phyloP scores from a whole-genome alignment of 306 rosid species.

The Cucurbita argyrosperma region DNA sequence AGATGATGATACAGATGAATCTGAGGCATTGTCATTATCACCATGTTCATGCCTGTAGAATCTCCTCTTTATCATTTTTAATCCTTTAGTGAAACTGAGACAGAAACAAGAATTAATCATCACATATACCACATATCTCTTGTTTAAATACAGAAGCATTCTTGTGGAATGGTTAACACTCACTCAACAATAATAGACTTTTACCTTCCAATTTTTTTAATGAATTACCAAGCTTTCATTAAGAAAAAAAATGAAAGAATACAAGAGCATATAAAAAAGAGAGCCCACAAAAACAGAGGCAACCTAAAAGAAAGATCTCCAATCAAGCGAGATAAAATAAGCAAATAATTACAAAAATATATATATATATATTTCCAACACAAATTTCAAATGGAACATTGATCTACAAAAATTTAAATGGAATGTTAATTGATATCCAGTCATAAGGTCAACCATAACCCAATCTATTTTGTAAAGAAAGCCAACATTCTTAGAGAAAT shows the following conservation, averaged over 20 bases:
- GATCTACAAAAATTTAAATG: no score
- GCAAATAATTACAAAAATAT: no score
- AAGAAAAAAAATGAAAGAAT: neutral
- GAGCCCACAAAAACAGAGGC: no score
- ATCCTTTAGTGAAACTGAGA: slow-evolving; percentile 3
- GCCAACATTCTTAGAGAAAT: no score
- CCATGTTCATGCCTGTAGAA: slow-evolving; percentile 61
- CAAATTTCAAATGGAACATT: no score
- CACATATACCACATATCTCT: neutral
- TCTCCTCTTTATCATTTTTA: slow-evolving; percentile 67
- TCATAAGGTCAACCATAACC: no score
- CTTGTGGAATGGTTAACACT: neutral
- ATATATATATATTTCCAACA: no score
- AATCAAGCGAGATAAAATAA: no score
- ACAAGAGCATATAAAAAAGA: neutral
- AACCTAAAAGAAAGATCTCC: no score
- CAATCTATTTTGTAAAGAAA: no score
- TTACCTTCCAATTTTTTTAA: neutral
- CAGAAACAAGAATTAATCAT: neutral
- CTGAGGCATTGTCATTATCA: slow-evolving; percentile 37
- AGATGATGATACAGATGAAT: slow-evolving; percentile 47
- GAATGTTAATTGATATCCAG: no score
- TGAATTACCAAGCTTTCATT: neutral
- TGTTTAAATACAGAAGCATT: neutral
- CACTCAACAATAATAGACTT: neutral